A percentile compares a stretch with the other conserved stretches of the same genome.
Evolutionary conservation across 345 rosid species (phyloP).

Genomic region (Orychophragmus violaceus): DNA sequence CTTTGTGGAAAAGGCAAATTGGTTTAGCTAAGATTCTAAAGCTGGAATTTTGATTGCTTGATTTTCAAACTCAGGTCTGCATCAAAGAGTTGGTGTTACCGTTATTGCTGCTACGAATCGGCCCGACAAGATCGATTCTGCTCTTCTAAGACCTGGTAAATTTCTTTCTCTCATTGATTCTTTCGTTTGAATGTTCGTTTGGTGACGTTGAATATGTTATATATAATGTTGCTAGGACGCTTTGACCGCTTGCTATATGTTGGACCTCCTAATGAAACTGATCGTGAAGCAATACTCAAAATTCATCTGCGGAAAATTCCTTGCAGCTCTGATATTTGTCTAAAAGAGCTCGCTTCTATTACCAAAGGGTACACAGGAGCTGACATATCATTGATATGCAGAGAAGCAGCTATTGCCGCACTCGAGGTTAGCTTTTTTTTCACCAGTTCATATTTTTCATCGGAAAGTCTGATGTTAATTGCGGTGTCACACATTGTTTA

Average conservation of each 20-base stretch:
- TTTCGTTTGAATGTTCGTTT: not conserved
- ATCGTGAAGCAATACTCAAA: conserved; percentile 66
- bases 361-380: conserved; percentile 80
- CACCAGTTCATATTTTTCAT: not conserved
- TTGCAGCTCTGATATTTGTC: conserved; percentile 50
- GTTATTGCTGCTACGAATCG: conserved; percentile 94
- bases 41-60: conserved; percentile 5
- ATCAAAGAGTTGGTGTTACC: conserved; percentile 84
- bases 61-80: conserved; percentile 51
- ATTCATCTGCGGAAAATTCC: conserved; percentile 69
- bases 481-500: not conserved
- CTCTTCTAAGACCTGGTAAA: conserved; percentile 83
- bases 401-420: conserved; percentile 75
- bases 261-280: conserved; percentile 75
- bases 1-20: too few relatives aligned
- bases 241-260: conserved; percentile 77
- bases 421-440: conserved; percentile 52
- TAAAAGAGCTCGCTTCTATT: conserved; percentile 52
- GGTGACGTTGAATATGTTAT: conserved; percentile 2
- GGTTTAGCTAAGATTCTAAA: not conserved
- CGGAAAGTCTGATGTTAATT: not conserved
- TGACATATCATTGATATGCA: conserved; percentile 75
- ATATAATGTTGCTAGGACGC: conserved; percentile 51
- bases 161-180: conserved; percentile 4
- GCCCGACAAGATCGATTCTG: conserved; percentile 92